Conservation (phyloP, 2,329 filamentous ascomycete genomes). For the Colletotrichum ledebouriae region DNA sequence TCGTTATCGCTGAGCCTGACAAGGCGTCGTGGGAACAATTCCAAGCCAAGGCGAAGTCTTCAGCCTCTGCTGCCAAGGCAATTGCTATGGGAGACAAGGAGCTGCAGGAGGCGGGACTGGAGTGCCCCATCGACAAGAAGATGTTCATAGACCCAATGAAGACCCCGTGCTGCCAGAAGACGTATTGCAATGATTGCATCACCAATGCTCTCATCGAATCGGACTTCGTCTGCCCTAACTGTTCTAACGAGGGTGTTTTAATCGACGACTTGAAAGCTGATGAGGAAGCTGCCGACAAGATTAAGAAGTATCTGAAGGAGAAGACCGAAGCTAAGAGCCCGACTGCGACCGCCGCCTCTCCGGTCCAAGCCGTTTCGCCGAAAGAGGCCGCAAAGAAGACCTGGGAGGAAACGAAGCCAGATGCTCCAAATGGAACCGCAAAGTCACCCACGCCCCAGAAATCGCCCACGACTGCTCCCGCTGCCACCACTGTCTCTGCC, state of each 20-base stretch:
- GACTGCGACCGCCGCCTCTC: constrained; percentile 52
- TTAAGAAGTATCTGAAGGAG: constrained; percentile 78
- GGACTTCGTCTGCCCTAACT: constrained; percentile 95
- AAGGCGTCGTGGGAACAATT: constrained; percentile 97
- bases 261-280: constrained; percentile 92
- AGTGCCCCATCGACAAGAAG: constrained; percentile 96
- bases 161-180: constrained; percentile 98
- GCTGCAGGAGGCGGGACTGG: constrained; percentile 86
- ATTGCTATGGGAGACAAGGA: constrained; percentile 85
- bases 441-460: constrained; percentile 50
- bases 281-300: constrained; percentile 81
- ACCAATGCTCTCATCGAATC: constrained; percentile 98
- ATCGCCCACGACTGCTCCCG: constrained; percentile 46
- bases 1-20: constrained; percentile 95
- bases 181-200: constrained; percentile 99
- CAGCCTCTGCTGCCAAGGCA: constrained; percentile 84
- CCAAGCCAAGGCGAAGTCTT: constrained; percentile 92
- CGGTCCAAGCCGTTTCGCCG: constrained; percentile 48
- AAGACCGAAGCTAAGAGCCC: constrained; percentile 69
- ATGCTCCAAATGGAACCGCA: constrained; percentile 38
- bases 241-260: constrained; percentile 89
- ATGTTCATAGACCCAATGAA: constrained; percentile 99
- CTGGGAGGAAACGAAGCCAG: constrained; percentile 30
- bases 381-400: constrained; percentile 46
- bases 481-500: constrained; percentile 32